Conservation (phyloP, 2,329 filamentous ascomycete genomes). For the Orbilia oligospora region DNA sequence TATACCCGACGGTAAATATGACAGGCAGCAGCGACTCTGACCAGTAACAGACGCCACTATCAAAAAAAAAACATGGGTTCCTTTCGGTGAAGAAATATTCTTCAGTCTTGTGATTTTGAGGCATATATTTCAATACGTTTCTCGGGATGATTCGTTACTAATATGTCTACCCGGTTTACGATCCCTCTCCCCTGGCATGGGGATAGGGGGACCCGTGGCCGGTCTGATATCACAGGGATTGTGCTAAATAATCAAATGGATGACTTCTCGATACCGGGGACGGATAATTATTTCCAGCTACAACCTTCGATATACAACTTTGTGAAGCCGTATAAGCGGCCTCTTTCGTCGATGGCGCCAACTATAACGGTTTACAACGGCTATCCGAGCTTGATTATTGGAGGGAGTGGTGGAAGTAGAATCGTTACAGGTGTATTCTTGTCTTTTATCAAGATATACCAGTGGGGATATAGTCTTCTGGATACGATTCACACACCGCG, state of each 20-base stretch:
- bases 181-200: constrained; percentile 4
- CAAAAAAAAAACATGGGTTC: constrained; percentile 5
- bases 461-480: constrained; percentile 62
- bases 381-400: constrained; percentile 62
- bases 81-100: constrained; percentile 21
- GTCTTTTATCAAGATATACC: constrained; percentile 63
- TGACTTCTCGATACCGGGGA: constrained; percentile 64
- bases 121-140: constrained; percentile 21
- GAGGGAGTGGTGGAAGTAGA: constrained; percentile 62
- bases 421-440: constrained; percentile 64
- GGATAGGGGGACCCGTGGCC: constrained; percentile 6
- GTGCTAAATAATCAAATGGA: constrained; percentile 64
- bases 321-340: constrained; percentile 63
- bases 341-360: constrained; percentile 63
- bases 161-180: constrained; percentile 36
- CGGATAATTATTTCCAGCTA: constrained; percentile 62
- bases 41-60: constrained; percentile 17
- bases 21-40: constrained; percentile 49
- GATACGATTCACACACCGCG: constrained; percentile 63
- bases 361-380: constrained; percentile 63
- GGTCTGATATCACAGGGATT: constrained; percentile 52
- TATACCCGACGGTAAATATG: constrained; percentile 55
- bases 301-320: constrained; percentile 63
- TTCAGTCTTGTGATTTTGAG: constrained; percentile 16
- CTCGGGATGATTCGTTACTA: constrained; percentile 11